A percentile compares a stretch with the other conserved stretches of the same genome.
Conservation (phyloP, 139 green algal genomes). For the Yamagishiella unicocca region DNA sequence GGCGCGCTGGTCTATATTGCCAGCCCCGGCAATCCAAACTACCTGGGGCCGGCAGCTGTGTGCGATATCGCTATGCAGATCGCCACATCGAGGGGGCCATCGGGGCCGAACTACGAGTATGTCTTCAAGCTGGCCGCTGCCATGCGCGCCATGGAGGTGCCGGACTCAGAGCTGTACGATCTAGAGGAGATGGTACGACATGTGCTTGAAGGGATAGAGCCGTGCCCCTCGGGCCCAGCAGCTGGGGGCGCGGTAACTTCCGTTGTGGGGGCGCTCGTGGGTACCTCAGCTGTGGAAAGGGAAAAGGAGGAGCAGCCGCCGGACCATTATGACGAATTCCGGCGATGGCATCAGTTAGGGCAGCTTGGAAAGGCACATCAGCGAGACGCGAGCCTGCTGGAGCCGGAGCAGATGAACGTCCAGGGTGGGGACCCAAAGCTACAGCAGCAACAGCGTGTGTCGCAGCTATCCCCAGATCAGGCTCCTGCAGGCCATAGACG, state of each 20-base stretch:
- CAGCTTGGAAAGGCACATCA: too few species aligned
- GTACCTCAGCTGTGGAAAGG: not conserved
- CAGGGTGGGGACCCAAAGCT: too few species aligned
- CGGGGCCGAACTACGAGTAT: conserved; percentile 83
- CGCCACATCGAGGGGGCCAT: conserved; percentile 65
- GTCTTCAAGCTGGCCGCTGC: conserved; percentile 70
- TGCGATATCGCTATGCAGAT: conserved; percentile 73
- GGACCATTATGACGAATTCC: not conserved
- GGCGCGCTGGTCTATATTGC: conserved; percentile 71
- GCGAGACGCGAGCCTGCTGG: too few species aligned
- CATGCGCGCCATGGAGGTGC: conserved; percentile 52
- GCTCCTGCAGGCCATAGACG: too few species aligned
- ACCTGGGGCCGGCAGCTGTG: conserved; percentile 65
- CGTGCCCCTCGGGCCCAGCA: too few species aligned
- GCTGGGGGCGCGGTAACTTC: not conserved
- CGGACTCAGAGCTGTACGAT: conserved; percentile 28
- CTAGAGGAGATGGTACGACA: conserved; percentile 32
- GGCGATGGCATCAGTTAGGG: not conserved
- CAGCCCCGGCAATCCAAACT: conserved; percentile 74
- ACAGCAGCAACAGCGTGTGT: too few species aligned
- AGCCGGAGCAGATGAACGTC: too few species aligned
- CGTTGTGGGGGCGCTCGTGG: not conserved
- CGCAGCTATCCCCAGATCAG: too few species aligned
- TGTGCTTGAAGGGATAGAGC: not conserved
- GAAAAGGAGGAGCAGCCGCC: not conserved